Percentiles rank a stretch among this genome's conserved stretches.
phyloP scores from a whole-genome alignment of 2,329 filamentous ascomycete species.

The Apiospora pterosperma region DNA sequence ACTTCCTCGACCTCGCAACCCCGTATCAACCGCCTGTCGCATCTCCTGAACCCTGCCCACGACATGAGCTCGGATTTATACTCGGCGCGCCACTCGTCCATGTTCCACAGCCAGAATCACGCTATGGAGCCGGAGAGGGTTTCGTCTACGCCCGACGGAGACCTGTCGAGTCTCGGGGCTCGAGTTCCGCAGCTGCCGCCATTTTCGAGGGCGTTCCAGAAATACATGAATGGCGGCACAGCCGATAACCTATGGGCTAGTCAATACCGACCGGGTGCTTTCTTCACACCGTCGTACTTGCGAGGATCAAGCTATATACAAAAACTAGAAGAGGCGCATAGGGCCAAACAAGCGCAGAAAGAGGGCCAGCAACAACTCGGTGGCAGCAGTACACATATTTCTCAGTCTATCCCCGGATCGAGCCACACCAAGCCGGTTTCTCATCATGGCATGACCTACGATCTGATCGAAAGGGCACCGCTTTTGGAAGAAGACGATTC shows the following conservation, averaged over 20 bases:
- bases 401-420: conserved; percentile 38
- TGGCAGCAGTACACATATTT: conserved; percentile 20
- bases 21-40: conserved; percentile 40
- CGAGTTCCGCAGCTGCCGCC: conserved; percentile 35
- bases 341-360: conserved; percentile 51
- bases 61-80: conserved; percentile 30
- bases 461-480: conserved; percentile 75
- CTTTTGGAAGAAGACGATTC: conserved; percentile 54
- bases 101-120: conserved; percentile 14
- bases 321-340: conserved; percentile 68
- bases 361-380: conserved; percentile 44
- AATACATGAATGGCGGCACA: conserved; percentile 33
- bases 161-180: conserved; percentile 7
- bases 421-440: conserved; percentile 53
- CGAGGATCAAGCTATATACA: conserved; percentile 73
- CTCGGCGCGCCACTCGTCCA: conserved; percentile 20
- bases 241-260: conserved; percentile 20
- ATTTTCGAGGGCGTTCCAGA: conserved; percentile 52
- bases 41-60: conserved; percentile 50
- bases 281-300: conserved; percentile 85
- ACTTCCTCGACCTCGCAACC: conserved; percentile 26
- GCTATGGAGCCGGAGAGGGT: conserved; percentile 32
- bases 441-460: conserved; percentile 77
- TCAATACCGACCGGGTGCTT: conserved; percentile 39
- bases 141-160: conserved; percentile 20